phyloP scores from a whole-genome alignment of 805 yeast species.

The Nakazawaea holstii region DNA sequence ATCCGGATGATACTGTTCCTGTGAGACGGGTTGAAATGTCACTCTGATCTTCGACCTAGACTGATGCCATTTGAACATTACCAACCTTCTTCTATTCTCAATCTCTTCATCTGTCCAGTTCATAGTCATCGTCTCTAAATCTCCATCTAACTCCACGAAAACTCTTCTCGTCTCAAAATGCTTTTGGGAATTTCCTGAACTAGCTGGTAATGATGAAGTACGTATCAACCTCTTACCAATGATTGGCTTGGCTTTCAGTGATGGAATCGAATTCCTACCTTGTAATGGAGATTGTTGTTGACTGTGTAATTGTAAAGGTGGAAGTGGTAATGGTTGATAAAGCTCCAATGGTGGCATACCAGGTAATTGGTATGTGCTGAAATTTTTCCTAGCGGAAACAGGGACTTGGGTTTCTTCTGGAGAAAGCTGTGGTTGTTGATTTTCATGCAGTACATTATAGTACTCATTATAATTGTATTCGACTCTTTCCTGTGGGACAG shows the following conservation, averaged over 20 bases:
- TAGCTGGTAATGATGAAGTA: conserved; percentile 4
- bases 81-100: conserved; percentile 39
- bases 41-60: conserved; percentile 28
- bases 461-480: no score
- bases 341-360: neutral
- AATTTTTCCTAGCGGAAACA: no score
- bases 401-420: neutral
- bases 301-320: neutral
- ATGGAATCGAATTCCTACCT: neutral
- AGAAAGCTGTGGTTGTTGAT: neutral
- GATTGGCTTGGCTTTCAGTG: neutral
- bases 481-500: no score
- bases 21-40: conserved; percentile 30
- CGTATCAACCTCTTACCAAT: conserved; percentile 6
- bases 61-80: conserved; percentile 36
- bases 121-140: conserved; percentile 24
- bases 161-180: neutral
- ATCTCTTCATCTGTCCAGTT: conserved; percentile 45
- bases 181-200: neutral
- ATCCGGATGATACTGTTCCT: conserved; percentile 30
- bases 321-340: neutral
- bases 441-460: no score
- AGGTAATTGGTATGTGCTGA: neutral
- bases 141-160: conserved; percentile 1
- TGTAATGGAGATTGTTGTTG: neutral